Percentiles rank a stretch among this genome's conserved stretches.
These are phyloP conservation scores for Xerocomus spinulosus DNA, from an alignment of 768 basidiomycete species.

Conservation along the genomic window DNA sequence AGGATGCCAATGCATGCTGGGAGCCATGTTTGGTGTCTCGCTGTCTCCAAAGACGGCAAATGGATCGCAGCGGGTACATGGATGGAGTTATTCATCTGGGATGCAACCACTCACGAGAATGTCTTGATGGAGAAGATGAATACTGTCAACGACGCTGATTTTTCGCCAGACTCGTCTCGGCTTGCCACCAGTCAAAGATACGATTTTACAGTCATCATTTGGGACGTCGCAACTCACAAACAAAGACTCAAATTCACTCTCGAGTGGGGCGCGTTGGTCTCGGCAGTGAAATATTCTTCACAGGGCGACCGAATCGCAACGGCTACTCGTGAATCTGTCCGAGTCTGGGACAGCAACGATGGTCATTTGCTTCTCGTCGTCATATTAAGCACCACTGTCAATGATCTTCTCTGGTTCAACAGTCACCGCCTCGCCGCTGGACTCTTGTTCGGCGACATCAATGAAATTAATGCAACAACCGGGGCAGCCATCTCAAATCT, in stretches of 20 bases:
- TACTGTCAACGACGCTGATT: no score
- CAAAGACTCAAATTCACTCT: background rate
- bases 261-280: rapidly evolving
- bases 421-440: background rate
- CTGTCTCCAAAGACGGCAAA: no score
- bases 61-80: no score
- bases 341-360: conserved; percentile 2
- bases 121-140: no score
- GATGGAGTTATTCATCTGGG: background rate
- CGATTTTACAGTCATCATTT: background rate
- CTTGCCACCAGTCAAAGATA: background rate
- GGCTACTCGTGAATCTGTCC: background rate
- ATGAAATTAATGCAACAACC: background rate
- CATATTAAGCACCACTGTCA: no score
- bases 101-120: background rate
- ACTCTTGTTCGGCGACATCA: background rate
- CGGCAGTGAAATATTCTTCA: background rate
- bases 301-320: conserved; percentile 3
- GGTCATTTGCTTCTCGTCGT: no score
- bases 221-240: background rate
- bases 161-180: no score
- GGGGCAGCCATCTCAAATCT: background rate
- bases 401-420: no score
- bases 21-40: no score
- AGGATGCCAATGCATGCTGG: no score